Evolutionary conservation across 1,284 basidiomycete species (phyloP), one percentile per base, ranked within the genome.

Genomic region (Exobasidium rhododendri): DNA sequence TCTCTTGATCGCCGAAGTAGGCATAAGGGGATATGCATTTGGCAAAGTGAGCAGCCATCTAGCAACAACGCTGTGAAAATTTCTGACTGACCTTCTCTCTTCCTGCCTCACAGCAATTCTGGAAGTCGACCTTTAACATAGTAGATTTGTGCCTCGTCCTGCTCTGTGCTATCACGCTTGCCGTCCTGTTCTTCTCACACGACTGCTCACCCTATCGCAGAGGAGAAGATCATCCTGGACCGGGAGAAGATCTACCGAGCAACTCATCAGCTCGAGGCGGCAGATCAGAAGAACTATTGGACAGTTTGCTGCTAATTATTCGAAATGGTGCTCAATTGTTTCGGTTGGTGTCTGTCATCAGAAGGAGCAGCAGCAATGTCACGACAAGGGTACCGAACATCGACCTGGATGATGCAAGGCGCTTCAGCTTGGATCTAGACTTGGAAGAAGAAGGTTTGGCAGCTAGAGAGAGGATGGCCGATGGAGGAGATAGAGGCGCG

Each of bases 81-180:
- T 51, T 52, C 54, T 11, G 31, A 43, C 17, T 53, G 22, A 30
- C 28, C 20, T 6, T 20, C 57, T 29, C 7, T 20, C n/a, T 43
- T 10, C n/a, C 7, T 43, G 20, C 24, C 31, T 40, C 17, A 24
- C 58, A 72, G 56, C 73, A 78, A 57, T 79, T 79, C 60, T 79
- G 77, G 77, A 74, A 75, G 44, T 73, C 70, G 31, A 70, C 73
- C 10, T 77, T 74, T 65, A 79, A 79, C 61, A 59, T 77, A 13
- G 59, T 79, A 22, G 77, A 79, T 50, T 64, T 79, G 17, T 64
- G 66, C 43, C 62, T 79, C 17, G 76, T 78, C 2, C 40, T 74
- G 20, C 45, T 79, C 5, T 79, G 77, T 58, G 62, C 71, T 14
- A 50, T 79, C 6, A 79, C 77, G 28, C 66, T 79, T 22, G 35